These are phyloP conservation scores for Coniferiporia sulphurascens DNA, from an alignment of 1,284 basidiomycete species.

Conservation along the genomic window DNA sequence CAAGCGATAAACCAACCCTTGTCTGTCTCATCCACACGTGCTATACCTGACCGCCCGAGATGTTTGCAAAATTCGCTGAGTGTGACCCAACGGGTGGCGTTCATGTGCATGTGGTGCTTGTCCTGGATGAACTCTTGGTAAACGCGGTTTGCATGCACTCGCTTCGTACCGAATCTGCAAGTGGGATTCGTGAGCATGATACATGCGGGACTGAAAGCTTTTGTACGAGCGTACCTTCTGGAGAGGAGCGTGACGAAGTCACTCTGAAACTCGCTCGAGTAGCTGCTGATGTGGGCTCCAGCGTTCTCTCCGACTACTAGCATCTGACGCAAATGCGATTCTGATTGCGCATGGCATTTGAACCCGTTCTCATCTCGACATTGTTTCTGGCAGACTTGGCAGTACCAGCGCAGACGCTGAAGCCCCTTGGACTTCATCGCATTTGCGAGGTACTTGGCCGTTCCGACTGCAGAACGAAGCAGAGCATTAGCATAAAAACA, in stretches of 20 bases:
- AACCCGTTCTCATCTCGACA: constrained; percentile 97
- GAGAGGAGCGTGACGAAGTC: constrained; percentile 90
- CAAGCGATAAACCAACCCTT: constrained; percentile 97
- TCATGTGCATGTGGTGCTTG: constrained; percentile 97
- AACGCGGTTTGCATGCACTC: constrained; percentile 90
- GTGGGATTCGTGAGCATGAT: neutral
- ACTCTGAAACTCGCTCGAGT: constrained; percentile 85
- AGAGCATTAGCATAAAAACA: neutral
- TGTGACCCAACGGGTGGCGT: constrained; percentile 96
- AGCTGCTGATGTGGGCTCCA: constrained; percentile 86
- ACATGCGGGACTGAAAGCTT: neutral
- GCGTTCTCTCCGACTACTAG: constrained; percentile 92
- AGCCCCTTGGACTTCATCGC: constrained; percentile 96
- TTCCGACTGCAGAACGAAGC: constrained; percentile 54
- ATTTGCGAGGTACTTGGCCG: constrained; percentile 88
- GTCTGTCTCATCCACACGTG: constrained; percentile 94
- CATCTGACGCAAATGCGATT: constrained; percentile 93
- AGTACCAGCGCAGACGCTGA: constrained; percentile 92
- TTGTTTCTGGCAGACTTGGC: constrained; percentile 95
- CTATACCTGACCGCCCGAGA: constrained; percentile 84
- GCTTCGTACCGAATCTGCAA: constrained; percentile 84
- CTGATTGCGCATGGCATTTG: constrained; percentile 85
- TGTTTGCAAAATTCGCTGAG: constrained; percentile 92
- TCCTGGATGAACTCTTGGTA: constrained; percentile 99
- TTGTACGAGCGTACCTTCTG: constrained; percentile 49